These are phyloP conservation scores for Penicillium paneum DNA, from an alignment of 2,329 filamentous ascomycete species.

Conservation along the genomic window DNA sequence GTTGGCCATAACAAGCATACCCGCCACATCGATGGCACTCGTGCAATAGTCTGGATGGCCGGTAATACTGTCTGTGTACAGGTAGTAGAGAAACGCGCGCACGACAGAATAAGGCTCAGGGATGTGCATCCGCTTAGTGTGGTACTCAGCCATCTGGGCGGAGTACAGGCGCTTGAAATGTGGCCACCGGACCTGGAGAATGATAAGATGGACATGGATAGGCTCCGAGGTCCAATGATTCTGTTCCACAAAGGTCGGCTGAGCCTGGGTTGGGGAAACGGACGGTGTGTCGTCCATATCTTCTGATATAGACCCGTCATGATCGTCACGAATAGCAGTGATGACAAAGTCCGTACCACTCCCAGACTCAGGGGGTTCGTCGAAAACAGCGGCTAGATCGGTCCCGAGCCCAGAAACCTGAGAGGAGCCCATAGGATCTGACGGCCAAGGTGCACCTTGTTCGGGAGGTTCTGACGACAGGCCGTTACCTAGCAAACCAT, in stretches of 20 bases:
- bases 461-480: slow-evolving; percentile 55
- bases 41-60: slow-evolving; percentile 58
- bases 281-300: slow-evolving; percentile 47
- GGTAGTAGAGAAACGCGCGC: slow-evolving; percentile 89
- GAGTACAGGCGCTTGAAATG: slow-evolving; percentile 91
- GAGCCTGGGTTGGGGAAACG: slow-evolving; percentile 26
- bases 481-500: slow-evolving; percentile 83
- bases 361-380: slow-evolving; percentile 76
- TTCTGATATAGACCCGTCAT: slow-evolving; percentile 45
- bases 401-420: slow-evolving; percentile 67
- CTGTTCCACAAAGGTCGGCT: slow-evolving; percentile 34
- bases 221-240: slow-evolving; percentile 63
- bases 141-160: slow-evolving; percentile 94
- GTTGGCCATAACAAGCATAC: slow-evolving; percentile 94
- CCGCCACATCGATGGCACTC: slow-evolving; percentile 77
- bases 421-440: slow-evolving; percentile 52
- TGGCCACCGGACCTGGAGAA: slow-evolving; percentile 91
- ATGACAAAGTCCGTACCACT: slow-evolving; percentile 89
- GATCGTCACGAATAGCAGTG: slow-evolving; percentile 76
- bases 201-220: slow-evolving; percentile 93
- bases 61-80: slow-evolving; percentile 89
- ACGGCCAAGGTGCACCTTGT: slow-evolving; percentile 48
- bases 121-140: slow-evolving; percentile 96
- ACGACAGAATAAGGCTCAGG: slow-evolving; percentile 94
- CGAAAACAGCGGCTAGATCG: slow-evolving; percentile 83